A percentile compares a stretch with the other conserved stretches of the same genome.
Evolutionary conservation across 1,284 basidiomycete genomes (phyloP).

Genomic region (Singerocomus inundabilis): DNA sequence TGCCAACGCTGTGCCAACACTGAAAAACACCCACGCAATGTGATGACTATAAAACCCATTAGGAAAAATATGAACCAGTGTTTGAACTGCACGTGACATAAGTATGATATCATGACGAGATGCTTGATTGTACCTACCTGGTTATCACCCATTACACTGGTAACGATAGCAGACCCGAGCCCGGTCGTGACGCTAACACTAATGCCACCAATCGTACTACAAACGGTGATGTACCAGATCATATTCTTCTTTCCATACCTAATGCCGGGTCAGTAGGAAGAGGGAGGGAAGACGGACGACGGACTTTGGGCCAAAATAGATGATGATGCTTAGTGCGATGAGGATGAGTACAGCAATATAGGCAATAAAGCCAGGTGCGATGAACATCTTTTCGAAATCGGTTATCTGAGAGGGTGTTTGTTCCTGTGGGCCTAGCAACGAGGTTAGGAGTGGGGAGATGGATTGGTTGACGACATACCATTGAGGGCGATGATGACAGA

Average conservation of each 20-base stretch:
- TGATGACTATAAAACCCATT: constrained; percentile 81
- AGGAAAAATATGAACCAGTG: constrained; percentile 89
- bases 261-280: constrained; percentile 5
- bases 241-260: constrained; percentile 90
- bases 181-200: constrained; percentile 96
- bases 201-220: constrained; percentile 95
- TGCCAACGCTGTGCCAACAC: constrained; percentile 17
- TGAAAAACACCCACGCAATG: constrained; percentile 55
- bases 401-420: constrained; percentile 77
- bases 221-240: constrained; percentile 94
- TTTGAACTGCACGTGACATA: constrained; percentile 51
- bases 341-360: constrained; percentile 69
- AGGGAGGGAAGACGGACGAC: constrained; percentile 15
- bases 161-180: constrained; percentile 88
- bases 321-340: constrained; percentile 63
- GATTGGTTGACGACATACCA: constrained; percentile 38
- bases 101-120: neutral
- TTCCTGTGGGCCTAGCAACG: constrained; percentile 71
- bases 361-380: constrained; percentile 84
- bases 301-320: constrained; percentile 78
- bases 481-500: constrained; percentile 84
- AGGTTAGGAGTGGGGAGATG: constrained; percentile 3
- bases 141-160: constrained; percentile 81
- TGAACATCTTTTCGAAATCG: constrained; percentile 80
- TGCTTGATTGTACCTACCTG: constrained; percentile 51